Conservation (phyloP, 805 yeast species). For the Saccharomyces eubayanus region DNA sequence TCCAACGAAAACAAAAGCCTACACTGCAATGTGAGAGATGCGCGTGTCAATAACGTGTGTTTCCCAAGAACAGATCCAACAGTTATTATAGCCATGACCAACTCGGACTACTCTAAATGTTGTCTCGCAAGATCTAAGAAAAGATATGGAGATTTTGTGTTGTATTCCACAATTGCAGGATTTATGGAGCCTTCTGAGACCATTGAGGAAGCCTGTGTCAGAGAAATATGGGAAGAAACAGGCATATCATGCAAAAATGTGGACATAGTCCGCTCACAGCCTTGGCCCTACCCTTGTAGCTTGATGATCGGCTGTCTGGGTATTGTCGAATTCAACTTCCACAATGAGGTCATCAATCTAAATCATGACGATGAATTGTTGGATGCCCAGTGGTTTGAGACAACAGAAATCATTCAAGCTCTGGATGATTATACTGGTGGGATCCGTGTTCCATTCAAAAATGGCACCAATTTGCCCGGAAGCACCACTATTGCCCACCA, state of each 20-base stretch:
- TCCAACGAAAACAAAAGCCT: constrained; percentile 20
- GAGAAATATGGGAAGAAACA: constrained; percentile 95
- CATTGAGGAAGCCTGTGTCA: constrained; percentile 73
- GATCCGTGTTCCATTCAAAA: constrained; percentile 16
- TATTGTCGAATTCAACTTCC: constrained; percentile 60
- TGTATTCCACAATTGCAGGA: constrained; percentile 88
- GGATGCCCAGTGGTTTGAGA: constrained; percentile 81
- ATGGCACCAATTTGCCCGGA: constrained; percentile 24
- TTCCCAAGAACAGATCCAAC: constrained; percentile 93
- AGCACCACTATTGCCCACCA: constrained; percentile 26
- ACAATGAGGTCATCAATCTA: constrained; percentile 55
- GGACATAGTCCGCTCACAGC: constrained; percentile 65
- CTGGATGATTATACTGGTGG: constrained; percentile 18
- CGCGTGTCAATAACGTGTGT: constrained; percentile 60
- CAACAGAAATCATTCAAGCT: constrained; percentile 41
- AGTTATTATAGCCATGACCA: constrained; percentile 70
- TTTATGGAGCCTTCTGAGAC: constrained; percentile 94
- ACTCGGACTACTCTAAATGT: constrained; percentile 49
- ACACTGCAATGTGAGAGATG: constrained; percentile 33
- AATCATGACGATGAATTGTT: constrained; percentile 79
- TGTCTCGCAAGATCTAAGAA: constrained; percentile 66
- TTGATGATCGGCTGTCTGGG: constrained; percentile 91
- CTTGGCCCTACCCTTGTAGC: constrained; percentile 96
- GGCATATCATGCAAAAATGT: constrained; percentile 64
- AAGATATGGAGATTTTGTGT: constrained; percentile 36